Conservation (phyloP, 2,329 filamentous ascomycete species). For the Myotisia sp. region DNA sequence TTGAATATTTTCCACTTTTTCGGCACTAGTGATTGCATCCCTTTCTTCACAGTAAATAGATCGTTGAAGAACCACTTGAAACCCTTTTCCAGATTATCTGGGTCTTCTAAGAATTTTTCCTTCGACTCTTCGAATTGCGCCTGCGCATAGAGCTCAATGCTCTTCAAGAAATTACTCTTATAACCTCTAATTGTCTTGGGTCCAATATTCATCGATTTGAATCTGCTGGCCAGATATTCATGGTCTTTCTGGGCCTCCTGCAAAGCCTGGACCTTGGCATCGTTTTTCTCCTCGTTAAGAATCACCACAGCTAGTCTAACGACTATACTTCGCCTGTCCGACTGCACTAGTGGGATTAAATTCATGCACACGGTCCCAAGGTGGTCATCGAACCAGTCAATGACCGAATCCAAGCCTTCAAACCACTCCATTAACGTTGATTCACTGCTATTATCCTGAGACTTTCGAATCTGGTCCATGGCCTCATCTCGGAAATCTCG, state of each 20-base stretch:
- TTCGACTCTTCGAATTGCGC: constrained; percentile 59
- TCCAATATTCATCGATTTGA: constrained; percentile 89
- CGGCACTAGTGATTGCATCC: constrained; percentile 83
- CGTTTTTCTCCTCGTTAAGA: constrained; percentile 91
- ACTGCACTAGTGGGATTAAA: constrained; percentile 71
- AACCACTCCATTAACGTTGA: constrained; percentile 85
- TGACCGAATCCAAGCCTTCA: constrained; percentile 64
- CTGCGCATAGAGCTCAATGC: constrained; percentile 59
- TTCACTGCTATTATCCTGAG: constrained; percentile 58
- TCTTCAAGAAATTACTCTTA: constrained; percentile 84
- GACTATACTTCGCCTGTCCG: constrained; percentile 76
- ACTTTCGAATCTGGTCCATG: constrained; percentile 82
- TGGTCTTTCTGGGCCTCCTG: constrained; percentile 93
- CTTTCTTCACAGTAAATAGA: constrained; percentile 81
- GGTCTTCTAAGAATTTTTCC: constrained; percentile 68
- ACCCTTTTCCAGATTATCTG: constrained; percentile 67
- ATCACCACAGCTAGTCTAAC: constrained; percentile 86
- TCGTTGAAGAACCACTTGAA: constrained; percentile 98
- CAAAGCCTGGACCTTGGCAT: constrained; percentile 75
- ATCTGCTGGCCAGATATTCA: constrained; percentile 80
- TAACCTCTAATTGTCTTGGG: constrained; percentile 87
- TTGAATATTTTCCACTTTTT: constrained; percentile 93
- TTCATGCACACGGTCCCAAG: constrained; percentile 79
- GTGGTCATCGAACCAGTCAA: constrained; percentile 94
- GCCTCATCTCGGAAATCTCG: constrained; percentile 91